Percentiles rank a stretch among this genome's conserved stretches.
phyloP scores from a whole-genome alignment of 495 filamentous ascomycete genomes.

The Rhizodiscina lignyota region DNA sequence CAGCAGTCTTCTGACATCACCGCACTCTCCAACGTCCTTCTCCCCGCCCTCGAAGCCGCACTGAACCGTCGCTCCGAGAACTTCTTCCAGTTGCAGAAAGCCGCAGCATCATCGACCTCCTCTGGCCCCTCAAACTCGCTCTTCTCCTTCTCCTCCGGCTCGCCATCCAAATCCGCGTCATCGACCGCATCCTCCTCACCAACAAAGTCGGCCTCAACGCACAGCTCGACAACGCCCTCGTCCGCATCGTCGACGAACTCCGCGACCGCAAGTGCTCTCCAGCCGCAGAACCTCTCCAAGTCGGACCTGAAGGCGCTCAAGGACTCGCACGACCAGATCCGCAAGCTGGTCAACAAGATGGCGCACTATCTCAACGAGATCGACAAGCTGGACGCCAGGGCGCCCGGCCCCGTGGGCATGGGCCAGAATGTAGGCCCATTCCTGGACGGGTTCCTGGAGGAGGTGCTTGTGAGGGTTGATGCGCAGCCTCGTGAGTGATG shows the following conservation, averaged over 20 bases:
- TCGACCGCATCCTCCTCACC: constrained; percentile 3
- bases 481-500: too few relatives aligned
- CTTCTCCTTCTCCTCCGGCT: neutral
- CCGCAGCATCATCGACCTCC: neutral
- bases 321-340: constrained; percentile 69
- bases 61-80: constrained; percentile 60
- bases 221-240: neutral
- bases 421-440: constrained; percentile 73
- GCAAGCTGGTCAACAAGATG: constrained; percentile 58
- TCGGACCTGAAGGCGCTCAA: too few relatives aligned
- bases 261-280: constrained; percentile 1
- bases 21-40: constrained; percentile 65
- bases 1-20: constrained; percentile 25
- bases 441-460: constrained; percentile 82
- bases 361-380: constrained; percentile 69
- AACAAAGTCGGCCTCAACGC: constrained; percentile 2
- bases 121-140: neutral
- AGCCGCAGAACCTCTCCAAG: constrained; percentile 36
- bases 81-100: constrained; percentile 36
- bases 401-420: constrained; percentile 74
- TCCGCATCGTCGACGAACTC: neutral
- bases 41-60: constrained; percentile 80
- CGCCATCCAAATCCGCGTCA: neutral
- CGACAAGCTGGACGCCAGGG: constrained; percentile 53
- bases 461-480: constrained; percentile 85